Conservation (phyloP, 1,284 basidiomycete genomes). For the Wallemia ichthyophaga region DNA sequence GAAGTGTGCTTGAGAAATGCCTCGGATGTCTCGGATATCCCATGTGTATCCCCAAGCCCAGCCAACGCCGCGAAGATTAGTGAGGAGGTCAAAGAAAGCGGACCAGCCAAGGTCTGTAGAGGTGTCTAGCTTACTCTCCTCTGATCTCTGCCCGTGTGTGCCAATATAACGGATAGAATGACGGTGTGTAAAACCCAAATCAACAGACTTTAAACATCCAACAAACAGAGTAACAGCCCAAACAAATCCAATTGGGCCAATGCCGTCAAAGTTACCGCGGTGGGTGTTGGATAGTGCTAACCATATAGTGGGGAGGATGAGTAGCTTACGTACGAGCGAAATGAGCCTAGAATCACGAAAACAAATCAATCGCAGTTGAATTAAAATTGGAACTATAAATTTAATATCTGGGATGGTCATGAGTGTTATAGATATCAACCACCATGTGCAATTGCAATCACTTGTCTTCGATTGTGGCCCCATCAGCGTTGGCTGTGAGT, state of each 20-base stretch:
- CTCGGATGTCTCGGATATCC: too few species aligned
- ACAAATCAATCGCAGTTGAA: neutral
- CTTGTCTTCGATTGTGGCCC: constrained; percentile 40
- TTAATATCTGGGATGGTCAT: too few species aligned
- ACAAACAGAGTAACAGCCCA: neutral
- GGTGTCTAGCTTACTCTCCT: neutral
- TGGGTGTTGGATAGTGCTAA: neutral
- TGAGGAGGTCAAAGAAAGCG: neutral
- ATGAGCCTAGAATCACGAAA: neutral
- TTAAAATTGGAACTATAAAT: neutral
- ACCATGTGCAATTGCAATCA: neutral
- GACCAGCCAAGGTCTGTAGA: neutral
- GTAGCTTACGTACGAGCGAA: neutral
- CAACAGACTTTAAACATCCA: neutral
- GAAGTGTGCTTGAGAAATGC: too few species aligned
- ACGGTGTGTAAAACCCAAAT: neutral
- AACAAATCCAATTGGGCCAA: neutral
- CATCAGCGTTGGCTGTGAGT: constrained; percentile 44
- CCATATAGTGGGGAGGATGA: neutral
- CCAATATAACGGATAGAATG: neutral
- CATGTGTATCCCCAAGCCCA: neutral
- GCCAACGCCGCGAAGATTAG: neutral
- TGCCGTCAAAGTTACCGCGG: neutral
- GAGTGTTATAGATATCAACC: neutral
- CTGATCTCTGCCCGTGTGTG: neutral